Evolutionary conservation across 2,329 filamentous ascomycete genomes (phyloP), one percentile per base, ranked within the genome.

Genomic region (Talaromyces albobiverticillius): DNA sequence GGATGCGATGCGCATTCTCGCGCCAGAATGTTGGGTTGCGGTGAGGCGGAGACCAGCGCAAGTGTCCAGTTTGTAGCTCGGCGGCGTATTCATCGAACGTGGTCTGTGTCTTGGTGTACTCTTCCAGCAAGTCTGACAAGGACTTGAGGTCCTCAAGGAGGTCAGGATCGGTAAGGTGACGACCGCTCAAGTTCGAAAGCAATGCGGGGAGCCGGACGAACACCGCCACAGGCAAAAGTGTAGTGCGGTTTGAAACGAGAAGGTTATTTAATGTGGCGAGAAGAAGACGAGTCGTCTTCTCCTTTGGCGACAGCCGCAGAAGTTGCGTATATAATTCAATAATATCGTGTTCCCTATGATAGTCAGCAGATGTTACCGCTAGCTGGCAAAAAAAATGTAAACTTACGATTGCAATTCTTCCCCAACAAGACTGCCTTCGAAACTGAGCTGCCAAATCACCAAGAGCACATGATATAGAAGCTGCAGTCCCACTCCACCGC

Each of bases 391-490:
- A n/a, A n/a, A n/a, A n/a, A n/a, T n/a, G n/a, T n/a, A n/a, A n/a
- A 74, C 87, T 65, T 80, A 94, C 89, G 91, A 85, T 72, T 97
- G 89, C 55, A 99, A 79, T 40, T 93, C 91, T 56, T 87, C 86
- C 11, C 90, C 90, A 46, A 88, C 79, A 11, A 84, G 70, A 55
- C 77, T 72, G 26, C 80, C 83, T 69, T 97, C 94, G 62, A 99
- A 99, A 67, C 91, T 96, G 62, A 99, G 79, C 77, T 97, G 92
- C 94, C 94, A 99, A 55, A 99, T 77, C 11, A 95, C 92, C 48
- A 99, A 80, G 20, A 99, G 81, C 14, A 96, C 89, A 66, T 96
- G 90, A 70, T 99, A 99, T 38, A 99, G 81, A 38, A 97, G 82
- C 71, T 99, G 94, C 38, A 99, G 78, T 2, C 91, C 90, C 56